phyloP scores from a whole-genome alignment of 2,329 filamentous ascomycete genomes.

The Alternaria panax region DNA sequence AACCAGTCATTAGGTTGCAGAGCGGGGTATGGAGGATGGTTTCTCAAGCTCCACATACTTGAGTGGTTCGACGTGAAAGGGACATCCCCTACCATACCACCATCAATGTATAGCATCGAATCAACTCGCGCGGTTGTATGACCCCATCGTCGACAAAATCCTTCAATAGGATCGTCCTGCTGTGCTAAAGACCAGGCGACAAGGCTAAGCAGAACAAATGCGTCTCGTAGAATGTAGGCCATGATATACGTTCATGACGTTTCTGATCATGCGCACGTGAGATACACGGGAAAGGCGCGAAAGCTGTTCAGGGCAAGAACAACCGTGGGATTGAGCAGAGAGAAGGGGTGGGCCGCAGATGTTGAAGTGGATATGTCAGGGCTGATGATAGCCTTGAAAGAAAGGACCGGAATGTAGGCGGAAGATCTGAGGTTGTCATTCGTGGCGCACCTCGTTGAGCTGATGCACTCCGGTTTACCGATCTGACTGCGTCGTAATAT shows the following conservation, averaged over 20 bases:
- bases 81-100: slow-evolving; percentile 38
- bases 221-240: slow-evolving; percentile 37
- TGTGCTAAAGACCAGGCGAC: slow-evolving; percentile 34
- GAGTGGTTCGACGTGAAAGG: slow-evolving; percentile 56
- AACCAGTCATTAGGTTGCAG: slow-evolving; percentile 18
- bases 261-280: slow-evolving; percentile 22
- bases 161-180: slow-evolving; percentile 61
- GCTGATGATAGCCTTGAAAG: slow-evolving; percentile 32
- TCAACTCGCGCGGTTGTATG: slow-evolving; percentile 69
- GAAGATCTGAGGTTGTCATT: slow-evolving; percentile 25
- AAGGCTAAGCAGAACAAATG: slow-evolving; percentile 39
- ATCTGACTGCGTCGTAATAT: slow-evolving; percentile 33
- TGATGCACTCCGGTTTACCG: slow-evolving; percentile 26
- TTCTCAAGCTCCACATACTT: slow-evolving; percentile 55
- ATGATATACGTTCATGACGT: slow-evolving; percentile 42
- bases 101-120: slow-evolving; percentile 67
- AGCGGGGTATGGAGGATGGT: background rate
- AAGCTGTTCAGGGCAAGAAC: slow-evolving; percentile 17
- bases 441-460: slow-evolving; percentile 29
- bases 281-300: slow-evolving; percentile 19
- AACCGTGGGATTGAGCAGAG: slow-evolving; percentile 15
- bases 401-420: slow-evolving; percentile 27
- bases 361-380: slow-evolving; percentile 33
- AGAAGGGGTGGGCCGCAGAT: slow-evolving; percentile 20
- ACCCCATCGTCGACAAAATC: slow-evolving; percentile 59